A percentile compares a stretch with the other conserved stretches of the same genome.
Evolutionary conservation across 257 asterid species (phyloP).

Genomic region (Solanum dulcamara): DNA sequence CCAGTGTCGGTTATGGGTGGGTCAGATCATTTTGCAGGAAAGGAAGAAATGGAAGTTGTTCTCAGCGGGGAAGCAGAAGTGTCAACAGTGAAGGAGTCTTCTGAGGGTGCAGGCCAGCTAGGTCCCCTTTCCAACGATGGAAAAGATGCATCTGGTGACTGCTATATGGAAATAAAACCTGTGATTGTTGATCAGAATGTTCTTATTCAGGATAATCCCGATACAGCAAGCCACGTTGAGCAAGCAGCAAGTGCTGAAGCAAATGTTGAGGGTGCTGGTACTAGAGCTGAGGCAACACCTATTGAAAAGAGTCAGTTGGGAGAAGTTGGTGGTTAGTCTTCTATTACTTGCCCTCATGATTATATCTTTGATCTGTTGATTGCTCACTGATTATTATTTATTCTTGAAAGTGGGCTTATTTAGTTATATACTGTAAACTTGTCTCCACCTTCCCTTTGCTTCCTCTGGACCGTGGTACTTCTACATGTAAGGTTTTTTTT

Average conservation of each 20-base stretch:
- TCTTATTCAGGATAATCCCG: conserved; percentile 20
- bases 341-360: not conserved
- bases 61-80: not conserved
- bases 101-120: not conserved
- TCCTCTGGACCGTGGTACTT: not conserved
- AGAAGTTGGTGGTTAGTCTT: not conserved
- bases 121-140: not conserved
- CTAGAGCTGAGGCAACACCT: conserved; percentile 22
- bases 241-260: conserved; percentile 11
- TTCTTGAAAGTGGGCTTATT: not conserved
- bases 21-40: not conserved
- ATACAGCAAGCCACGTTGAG: conserved; percentile 15
- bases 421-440: not conserved
- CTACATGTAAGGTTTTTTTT: not conserved
- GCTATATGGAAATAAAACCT: conserved; percentile 16
- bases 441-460: not conserved
- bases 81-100: not conserved
- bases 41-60: not conserved
- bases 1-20: not conserved
- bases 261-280: conserved; percentile 11
- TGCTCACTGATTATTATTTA: not conserved
- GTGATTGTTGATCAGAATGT: conserved; percentile 13
- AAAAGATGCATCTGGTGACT: not conserved
- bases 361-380: not conserved
- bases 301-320: conserved; percentile 8